Evolutionary conservation across 179 eudicot species (phyloP).

Genomic region (Actinidia arguta): DNA sequence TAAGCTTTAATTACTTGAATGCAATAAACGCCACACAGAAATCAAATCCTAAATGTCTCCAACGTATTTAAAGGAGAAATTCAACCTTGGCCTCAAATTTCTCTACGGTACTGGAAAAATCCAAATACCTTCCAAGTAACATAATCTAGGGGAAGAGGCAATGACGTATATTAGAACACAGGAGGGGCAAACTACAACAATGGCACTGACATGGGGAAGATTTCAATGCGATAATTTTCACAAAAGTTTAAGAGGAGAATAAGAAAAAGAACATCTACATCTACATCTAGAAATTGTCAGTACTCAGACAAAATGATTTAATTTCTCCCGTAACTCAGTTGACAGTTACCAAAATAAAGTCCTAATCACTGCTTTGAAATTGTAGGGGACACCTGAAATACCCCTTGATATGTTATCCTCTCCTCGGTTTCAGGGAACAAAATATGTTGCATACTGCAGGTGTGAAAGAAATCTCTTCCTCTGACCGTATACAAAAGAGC

Average conservation of each 20-base stretch:
- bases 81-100: conserved; percentile 1
- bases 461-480: too few species aligned
- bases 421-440: too few species aligned
- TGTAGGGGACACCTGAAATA: too few species aligned
- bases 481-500: too few species aligned
- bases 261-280: too few species aligned
- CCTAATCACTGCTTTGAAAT: too few species aligned
- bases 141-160: neutral
- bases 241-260: too few species aligned
- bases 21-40: conserved; percentile 2
- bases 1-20: neutral
- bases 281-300: too few species aligned
- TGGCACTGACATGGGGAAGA: neutral
- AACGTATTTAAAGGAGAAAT: neutral
- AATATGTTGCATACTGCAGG: too few species aligned
- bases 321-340: too few species aligned
- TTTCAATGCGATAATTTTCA: neutral
- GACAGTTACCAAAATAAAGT: neutral
- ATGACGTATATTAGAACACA: neutral
- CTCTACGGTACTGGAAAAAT: neutral
- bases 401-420: too few species aligned
- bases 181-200: neutral
- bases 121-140: neutral
- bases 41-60: neutral
- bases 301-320: too few species aligned